phyloP scores from a whole-genome alignment of 2,329 filamentous ascomycete genomes.

The Harringtonia lauricola region DNA sequence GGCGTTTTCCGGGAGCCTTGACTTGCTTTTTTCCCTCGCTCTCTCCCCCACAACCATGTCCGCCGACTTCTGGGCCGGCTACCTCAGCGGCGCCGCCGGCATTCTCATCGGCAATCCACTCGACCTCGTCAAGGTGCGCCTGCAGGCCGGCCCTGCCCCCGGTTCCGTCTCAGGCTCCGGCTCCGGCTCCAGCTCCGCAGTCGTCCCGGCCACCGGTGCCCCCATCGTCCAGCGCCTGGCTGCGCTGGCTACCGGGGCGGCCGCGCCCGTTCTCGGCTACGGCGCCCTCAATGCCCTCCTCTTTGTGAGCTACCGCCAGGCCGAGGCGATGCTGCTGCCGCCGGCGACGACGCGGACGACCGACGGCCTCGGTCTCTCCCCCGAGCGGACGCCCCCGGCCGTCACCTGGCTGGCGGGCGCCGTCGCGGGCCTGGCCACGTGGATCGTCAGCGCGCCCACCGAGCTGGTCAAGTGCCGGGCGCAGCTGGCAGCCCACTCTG shows the following conservation, averaged over 20 bases:
- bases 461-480: slow-evolving; percentile 86
- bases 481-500: slow-evolving; percentile 43
- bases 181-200: not conserved
- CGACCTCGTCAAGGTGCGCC: slow-evolving; percentile 56
- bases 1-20: not conserved
- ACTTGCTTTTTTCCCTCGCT: not conserved
- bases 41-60: slow-evolving; percentile 43
- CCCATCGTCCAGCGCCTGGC: not conserved
- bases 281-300: slow-evolving; percentile 84
- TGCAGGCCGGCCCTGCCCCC: slow-evolving; percentile 77
- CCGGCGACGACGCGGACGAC: not conserved
- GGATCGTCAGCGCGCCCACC: slow-evolving; percentile 76
- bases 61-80: slow-evolving; percentile 89
- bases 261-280: slow-evolving; percentile 80
- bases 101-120: slow-evolving; percentile 86
- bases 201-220: not conserved
- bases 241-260: slow-evolving; percentile 50
- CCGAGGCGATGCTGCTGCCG: slow-evolving; percentile 51
- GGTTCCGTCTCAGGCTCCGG: slow-evolving; percentile 40
- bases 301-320: slow-evolving; percentile 83
- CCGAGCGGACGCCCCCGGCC: slow-evolving; percentile 21
- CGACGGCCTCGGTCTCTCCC: too few relatives aligned
- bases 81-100: slow-evolving; percentile 72
- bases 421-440: slow-evolving; percentile 72
- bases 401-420: slow-evolving; percentile 71